Conservation (phyloP, 1,284 basidiomycete genomes). For the Schizopora paradoxa region DNA sequence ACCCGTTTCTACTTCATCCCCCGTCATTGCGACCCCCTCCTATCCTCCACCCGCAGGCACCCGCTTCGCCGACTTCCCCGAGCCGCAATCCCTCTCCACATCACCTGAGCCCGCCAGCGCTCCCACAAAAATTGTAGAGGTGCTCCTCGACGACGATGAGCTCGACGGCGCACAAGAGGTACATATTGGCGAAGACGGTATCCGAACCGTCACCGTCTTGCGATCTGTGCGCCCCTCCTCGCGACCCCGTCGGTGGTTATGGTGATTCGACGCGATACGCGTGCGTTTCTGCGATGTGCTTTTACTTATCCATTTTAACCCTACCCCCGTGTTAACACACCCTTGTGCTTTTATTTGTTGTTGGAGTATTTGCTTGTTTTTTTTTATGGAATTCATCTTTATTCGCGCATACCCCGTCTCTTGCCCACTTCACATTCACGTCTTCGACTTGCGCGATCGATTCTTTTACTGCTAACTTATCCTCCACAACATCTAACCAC, state of each 20-base stretch:
- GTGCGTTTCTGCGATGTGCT: background rate
- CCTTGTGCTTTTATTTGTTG: slow-evolving; percentile 7
- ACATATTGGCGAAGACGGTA: slow-evolving; percentile 3
- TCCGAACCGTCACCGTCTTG: slow-evolving; percentile 12
- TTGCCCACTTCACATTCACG: background rate
- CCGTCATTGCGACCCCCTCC: slow-evolving; percentile 49
- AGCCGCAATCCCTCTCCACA: slow-evolving; percentile 54
- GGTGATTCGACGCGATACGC: slow-evolving; percentile 4
- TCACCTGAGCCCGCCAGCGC: slow-evolving; percentile 46
- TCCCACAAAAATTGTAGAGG: slow-evolving; percentile 68
- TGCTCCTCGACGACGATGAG: slow-evolving; percentile 48
- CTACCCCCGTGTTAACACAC: background rate
- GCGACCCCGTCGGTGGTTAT: slow-evolving; percentile 9
- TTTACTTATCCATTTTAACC: background rate
- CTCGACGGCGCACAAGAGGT: slow-evolving; percentile 9
- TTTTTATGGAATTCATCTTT: background rate
- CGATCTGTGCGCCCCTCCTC: background rate
- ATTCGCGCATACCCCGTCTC: background rate
- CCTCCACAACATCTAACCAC: too few relatives aligned
- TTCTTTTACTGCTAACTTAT: too few relatives aligned
- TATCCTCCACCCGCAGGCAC: slow-evolving; percentile 68
- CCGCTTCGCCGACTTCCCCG: slow-evolving; percentile 65
- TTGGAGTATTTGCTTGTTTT: slow-evolving; percentile 1
- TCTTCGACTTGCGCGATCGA: too few relatives aligned
- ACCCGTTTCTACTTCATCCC: slow-evolving; percentile 36